Conservation (phyloP, 1,284 basidiomycete genomes). For the Athelia psychrophila region DNA sequence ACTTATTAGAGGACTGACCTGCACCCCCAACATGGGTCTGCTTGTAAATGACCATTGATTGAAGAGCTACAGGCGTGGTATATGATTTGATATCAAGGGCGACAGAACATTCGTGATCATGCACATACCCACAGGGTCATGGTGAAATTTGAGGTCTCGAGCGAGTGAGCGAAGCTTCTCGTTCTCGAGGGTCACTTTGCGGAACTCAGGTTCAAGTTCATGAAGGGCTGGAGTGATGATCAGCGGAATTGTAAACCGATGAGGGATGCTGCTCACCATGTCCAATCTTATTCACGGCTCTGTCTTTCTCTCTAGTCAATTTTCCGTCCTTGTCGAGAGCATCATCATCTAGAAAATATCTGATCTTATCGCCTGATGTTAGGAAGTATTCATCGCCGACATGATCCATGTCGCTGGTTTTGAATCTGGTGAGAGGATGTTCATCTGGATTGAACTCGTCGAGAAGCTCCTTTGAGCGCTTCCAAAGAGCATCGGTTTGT, state of each 20-base stretch:
- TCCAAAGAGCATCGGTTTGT: conserved; percentile 63
- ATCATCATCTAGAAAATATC: conserved; percentile 86
- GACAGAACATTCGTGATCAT: background rate
- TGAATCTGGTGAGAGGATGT: conserved; percentile 93
- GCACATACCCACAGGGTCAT: conserved; percentile 72
- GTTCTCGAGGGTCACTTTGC: conserved; percentile 76
- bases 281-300: conserved; percentile 82
- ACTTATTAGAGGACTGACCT: conserved; percentile 44
- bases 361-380: conserved; percentile 88
- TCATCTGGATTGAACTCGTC: conserved; percentile 71
- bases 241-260: background rate
- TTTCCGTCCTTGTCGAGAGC: conserved; percentile 64
- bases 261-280: conserved; percentile 49
- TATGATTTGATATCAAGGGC: conserved; percentile 1
- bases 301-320: conserved; percentile 75
- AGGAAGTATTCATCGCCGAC: conserved; percentile 94
- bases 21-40: conserved; percentile 87
- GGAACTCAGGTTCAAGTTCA: conserved; percentile 80
- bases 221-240: conserved; percentile 60
- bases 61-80: conserved; percentile 57
- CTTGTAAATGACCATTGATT: conserved; percentile 95
- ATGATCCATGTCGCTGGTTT: conserved; percentile 73
- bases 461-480: conserved; percentile 71
- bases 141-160: conserved; percentile 75
- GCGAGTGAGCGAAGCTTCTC: conserved; percentile 65